phyloP scores from a whole-genome alignment of 1,139 yeast genomes.

The Pichia sp. region DNA sequence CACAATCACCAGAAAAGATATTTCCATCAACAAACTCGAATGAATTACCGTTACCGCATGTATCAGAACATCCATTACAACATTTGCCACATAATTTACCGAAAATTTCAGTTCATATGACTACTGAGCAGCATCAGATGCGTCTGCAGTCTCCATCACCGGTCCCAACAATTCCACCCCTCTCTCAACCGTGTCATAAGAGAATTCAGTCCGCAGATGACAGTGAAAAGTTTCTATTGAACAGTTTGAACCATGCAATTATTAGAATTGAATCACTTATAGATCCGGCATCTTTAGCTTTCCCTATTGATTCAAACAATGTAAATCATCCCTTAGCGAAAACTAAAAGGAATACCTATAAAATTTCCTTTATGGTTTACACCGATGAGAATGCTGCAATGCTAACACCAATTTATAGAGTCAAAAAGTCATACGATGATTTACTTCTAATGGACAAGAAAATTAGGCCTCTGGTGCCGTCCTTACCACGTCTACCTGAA shows the following conservation, averaged over 20 bases:
- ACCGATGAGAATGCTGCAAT: constrained; percentile 21
- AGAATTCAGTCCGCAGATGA: constrained; percentile 5
- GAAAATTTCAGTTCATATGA: too few relatives aligned
- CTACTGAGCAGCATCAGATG: background rate
- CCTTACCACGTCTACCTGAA: constrained; percentile 54
- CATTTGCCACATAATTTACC: constrained; percentile 1
- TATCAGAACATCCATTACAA: background rate
- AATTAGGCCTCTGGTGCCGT: constrained; percentile 17
- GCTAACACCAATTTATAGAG: constrained; percentile 26
- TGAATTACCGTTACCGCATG: background rate
- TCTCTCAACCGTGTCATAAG: constrained; percentile 2
- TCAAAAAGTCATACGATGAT: constrained; percentile 20
- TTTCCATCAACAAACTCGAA: background rate
- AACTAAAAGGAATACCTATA: constrained; percentile 23
- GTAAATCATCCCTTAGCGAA: constrained; percentile 14
- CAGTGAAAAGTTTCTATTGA: constrained; percentile 32
- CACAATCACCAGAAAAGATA: background rate
- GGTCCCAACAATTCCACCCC: constrained; percentile 7
- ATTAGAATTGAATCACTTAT: constrained; percentile 50
- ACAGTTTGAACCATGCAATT: constrained; percentile 47
- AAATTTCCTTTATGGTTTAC: constrained; percentile 25
- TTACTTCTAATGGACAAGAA: constrained; percentile 22
- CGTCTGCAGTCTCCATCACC: constrained; percentile 1
- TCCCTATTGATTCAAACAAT: constrained; percentile 5
- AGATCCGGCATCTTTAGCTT: constrained; percentile 29